These are phyloP conservation scores for Trametes polyzona DNA, from an alignment of 1,284 basidiomycete genomes.

Conservation along the genomic window DNA sequence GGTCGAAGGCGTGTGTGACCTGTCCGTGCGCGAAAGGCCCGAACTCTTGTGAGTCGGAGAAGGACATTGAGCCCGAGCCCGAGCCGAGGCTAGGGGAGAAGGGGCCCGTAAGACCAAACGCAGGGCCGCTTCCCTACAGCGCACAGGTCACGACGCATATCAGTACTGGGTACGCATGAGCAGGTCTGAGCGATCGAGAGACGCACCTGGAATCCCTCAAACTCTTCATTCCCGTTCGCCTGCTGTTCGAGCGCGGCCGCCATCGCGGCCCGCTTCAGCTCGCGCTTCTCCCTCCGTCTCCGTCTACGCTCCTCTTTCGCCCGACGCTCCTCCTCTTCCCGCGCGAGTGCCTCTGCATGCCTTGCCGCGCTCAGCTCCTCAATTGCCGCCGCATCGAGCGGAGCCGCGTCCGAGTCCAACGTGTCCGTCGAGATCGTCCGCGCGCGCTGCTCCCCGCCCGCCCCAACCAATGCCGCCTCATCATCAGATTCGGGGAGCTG, in stretches of 20 bases:
- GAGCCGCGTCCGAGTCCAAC: slow-evolving; percentile 69
- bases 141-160: too few relatives aligned
- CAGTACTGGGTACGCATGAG: too few relatives aligned
- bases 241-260: slow-evolving; percentile 44
- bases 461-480: slow-evolving; percentile 30
- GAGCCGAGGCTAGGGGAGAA: slow-evolving; percentile 23
- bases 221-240: slow-evolving; percentile 38
- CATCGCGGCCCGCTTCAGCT: slow-evolving; percentile 45
- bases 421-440: slow-evolving; percentile 47
- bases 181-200: neutral
- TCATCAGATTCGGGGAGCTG: slow-evolving; percentile 60
- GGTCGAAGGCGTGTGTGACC: slow-evolving; percentile 19
- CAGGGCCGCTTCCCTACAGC: slow-evolving; percentile 38
- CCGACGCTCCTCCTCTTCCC: slow-evolving; percentile 44
- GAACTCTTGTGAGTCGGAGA: slow-evolving; percentile 38
- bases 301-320: slow-evolving; percentile 52
- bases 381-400: slow-evolving; percentile 58
- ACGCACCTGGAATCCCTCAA: slow-evolving; percentile 65
- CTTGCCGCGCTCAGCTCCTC: slow-evolving; percentile 47
- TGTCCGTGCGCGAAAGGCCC: slow-evolving; percentile 41
- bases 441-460: slow-evolving; percentile 17
- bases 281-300: slow-evolving; percentile 49
- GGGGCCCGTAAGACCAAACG: slow-evolving; percentile 19
- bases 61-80: slow-evolving; percentile 24
- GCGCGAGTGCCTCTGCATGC: slow-evolving; percentile 40